Base-by-base conservation (phyloP, 192 early-diverging fungal species). In the Backusella tarrabulga region DNA sequence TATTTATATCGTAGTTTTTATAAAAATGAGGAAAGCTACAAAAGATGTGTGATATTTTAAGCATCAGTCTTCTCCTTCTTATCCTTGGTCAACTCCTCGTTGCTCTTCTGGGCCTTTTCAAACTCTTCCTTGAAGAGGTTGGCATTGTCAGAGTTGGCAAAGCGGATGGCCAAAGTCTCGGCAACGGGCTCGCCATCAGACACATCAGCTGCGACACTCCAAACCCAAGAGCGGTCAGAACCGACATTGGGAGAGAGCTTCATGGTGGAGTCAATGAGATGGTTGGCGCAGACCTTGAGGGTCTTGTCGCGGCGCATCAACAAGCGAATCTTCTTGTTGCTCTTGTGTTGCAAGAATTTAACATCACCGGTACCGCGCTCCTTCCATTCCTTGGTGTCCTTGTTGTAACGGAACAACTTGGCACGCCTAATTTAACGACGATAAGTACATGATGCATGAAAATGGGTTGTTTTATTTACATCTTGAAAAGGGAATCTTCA, bases 231-330 rank as follows among this genome's bases (percentile, higher is more conserved):
- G 76, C 97, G 96, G 87, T 99, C 98, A 38, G 96, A 97, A 63
- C 97, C 97, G 71, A 99, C 93, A 80, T 99, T 99, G 40, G 98
- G 93, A 32, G 91, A 89, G 79, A 99, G 89, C 44, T 87, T 88
- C 94, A 99, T 97, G 52, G 94, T 94, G 6, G 89, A 69, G 52
- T 96, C 91, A 76, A 98, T 83, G 80, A 93, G 92, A 88, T 99
- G 98, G 91, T 99, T 99, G 83, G 97, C 97, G 84, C 98, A 99
- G 78, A 99, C 93, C 93, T 99, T 99, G 81, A 90, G 91, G 26
- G 97, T 99, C 88, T 98, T 98, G 80, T 99, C 98, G 63, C 98
- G 92, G 56, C 97, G 94, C 98, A 99, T 99, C 79, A 99, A 87
- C n/a, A 99, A 81, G 79, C 98, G 97, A 83, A 98, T 86, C 87